phyloP scores from a whole-genome alignment of 1,284 basidiomycete species.

The Ceratobasidium sp. region DNA sequence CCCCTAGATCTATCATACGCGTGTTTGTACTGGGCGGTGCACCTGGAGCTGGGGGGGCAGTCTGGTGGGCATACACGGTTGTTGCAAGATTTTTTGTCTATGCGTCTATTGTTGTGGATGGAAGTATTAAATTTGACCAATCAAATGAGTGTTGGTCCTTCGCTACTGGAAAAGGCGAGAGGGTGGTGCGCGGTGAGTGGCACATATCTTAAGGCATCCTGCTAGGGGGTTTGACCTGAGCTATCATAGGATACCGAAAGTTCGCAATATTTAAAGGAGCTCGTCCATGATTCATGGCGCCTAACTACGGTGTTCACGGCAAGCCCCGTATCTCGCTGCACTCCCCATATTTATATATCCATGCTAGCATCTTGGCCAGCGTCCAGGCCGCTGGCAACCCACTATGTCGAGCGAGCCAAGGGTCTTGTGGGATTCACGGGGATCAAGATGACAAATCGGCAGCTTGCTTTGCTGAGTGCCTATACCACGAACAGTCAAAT shows the following conservation, averaged over 20 bases:
- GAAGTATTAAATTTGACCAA: constrained; percentile 1
- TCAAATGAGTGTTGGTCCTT: background rate
- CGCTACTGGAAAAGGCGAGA: background rate
- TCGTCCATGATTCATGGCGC: too few relatives aligned
- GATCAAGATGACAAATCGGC: background rate
- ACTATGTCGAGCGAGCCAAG: background rate
- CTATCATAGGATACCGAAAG: too few relatives aligned
- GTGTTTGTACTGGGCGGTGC: background rate
- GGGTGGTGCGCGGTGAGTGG: background rate
- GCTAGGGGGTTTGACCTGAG: too few relatives aligned
- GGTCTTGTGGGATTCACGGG: background rate
- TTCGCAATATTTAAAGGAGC: too few relatives aligned
- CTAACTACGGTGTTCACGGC: background rate
- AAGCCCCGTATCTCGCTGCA: background rate
- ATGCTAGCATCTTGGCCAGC: background rate
- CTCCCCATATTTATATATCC: constrained; percentile 6
- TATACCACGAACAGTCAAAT: too few relatives aligned
- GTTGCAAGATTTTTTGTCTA: background rate
- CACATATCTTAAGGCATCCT: too few relatives aligned
- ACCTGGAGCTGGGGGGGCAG: background rate
- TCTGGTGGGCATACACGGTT: background rate
- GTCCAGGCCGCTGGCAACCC: too few relatives aligned
- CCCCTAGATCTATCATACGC: background rate
- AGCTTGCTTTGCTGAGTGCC: too few relatives aligned
- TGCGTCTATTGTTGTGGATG: constrained; percentile 1